Evolutionary conservation across 306 rosid genomes (phyloP).

Genomic region (Castanopsis chinensis): DNA sequence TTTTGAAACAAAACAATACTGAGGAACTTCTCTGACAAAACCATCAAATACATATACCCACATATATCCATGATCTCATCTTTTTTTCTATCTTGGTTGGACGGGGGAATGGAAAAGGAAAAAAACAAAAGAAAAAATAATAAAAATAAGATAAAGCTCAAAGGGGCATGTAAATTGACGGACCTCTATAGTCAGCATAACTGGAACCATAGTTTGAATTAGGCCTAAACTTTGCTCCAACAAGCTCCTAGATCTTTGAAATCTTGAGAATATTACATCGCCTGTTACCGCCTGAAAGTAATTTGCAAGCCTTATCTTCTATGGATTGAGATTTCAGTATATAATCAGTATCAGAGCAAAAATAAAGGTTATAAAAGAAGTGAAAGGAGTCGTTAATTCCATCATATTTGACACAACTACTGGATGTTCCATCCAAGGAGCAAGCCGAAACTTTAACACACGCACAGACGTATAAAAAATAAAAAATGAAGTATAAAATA

Average conservation of each 20-base stretch:
- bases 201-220: slow-evolving; percentile 62
- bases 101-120: background rate
- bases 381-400: background rate
- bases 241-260: slow-evolving; percentile 39
- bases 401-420: background rate
- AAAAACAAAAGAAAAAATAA: background rate
- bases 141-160: background rate
- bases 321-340: background rate
- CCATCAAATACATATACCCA: background rate
- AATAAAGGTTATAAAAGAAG: background rate
- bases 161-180: slow-evolving; percentile 18
- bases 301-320: slow-evolving; percentile 8
- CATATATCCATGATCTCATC: background rate
- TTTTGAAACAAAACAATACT: background rate
- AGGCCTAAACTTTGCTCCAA: slow-evolving; percentile 59
- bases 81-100: background rate
- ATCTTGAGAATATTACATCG: slow-evolving; percentile 53
- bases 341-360: background rate
- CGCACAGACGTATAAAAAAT: background rate
- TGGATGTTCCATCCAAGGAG: background rate
- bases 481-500: too few relatives aligned
- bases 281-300: slow-evolving; percentile 67
- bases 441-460: background rate
- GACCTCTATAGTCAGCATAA: slow-evolving; percentile 67
- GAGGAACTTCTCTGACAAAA: background rate